Evolutionary conservation across 257 asterid species (phyloP), one percentile per base, ranked within the genome.

Genomic region (Phtheirospermum japonicum): DNA sequence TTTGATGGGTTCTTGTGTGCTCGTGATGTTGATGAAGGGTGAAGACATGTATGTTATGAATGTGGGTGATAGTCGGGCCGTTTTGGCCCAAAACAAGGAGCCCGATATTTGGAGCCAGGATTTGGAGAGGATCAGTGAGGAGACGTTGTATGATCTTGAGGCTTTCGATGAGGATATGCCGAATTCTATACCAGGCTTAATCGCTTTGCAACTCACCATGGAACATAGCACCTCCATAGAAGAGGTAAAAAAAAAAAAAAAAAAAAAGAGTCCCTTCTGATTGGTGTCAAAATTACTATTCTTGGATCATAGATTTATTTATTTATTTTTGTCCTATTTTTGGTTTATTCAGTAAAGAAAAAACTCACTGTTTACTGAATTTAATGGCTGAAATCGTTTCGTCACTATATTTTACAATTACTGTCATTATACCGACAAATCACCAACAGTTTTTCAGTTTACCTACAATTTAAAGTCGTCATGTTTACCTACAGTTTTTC

Each of bases 41-140:
- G 96, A 92, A 3, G 99, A 92, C 30, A 84, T 92, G 43, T 92
- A 89, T 12, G 82, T 89, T 71, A 85, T 92, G 99, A 92, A 92
- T 67, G 96, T 92, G 58, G 99, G 99, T 0, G 99, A 92, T 66
- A 86, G 97, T 73, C 90, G 99, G 7, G 99, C 97, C 2, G 88
- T 92, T 69, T 80, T 92, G 65, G 99, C 83, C 51, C 82, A 65
- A 59, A 85, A 61, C 55, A 86, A 83, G 19, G 95, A 79, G 83
- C 95, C 96, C 26, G 93, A 92, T 83, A 79, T 89, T 11, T 87
- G 95, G 96, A 89, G 97, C 74, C 96, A 92, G 50, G 97, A 92
- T 42, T 79, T 89, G 76, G 99, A 92, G 81, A 85, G 93, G 68
- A 92, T 92, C 55, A 92, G 85, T 2, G 99, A 89, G 66, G 99